Conservation (phyloP, 371 early-diverging fungal genomes). For the Quaeritorhiza haematococci region DNA sequence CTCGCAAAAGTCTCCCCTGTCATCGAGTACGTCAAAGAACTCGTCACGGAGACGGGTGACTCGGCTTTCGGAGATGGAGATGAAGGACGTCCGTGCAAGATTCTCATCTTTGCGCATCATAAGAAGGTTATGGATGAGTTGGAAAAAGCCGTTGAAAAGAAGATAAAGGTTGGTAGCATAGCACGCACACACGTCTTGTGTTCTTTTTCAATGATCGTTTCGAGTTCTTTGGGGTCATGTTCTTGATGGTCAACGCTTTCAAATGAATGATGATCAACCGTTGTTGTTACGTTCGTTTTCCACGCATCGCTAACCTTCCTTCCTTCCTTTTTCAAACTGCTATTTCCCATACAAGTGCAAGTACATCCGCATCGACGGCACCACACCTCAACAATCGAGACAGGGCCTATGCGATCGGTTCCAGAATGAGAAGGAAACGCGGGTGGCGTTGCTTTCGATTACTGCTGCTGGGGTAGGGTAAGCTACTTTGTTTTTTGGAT, state of each 20-base stretch:
- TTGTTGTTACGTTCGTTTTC: too few species aligned
- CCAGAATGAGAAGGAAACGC: conserved; percentile 34
- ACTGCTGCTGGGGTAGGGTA: conserved; percentile 54
- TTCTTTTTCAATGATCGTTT: too few species aligned
- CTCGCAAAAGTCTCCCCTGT: conserved; percentile 41
- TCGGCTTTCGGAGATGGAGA: too few species aligned
- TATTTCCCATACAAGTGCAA: conserved; percentile 15
- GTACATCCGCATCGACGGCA: conserved; percentile 61
- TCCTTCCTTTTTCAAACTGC: too few species aligned
- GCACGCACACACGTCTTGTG: not conserved
- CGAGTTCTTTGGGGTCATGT: too few species aligned
- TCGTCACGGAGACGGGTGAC: conserved; percentile 32
- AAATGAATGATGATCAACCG: too few species aligned
- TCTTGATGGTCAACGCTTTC: too few species aligned
- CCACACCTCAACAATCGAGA: conserved; percentile 25
- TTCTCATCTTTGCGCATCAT: conserved; percentile 63
- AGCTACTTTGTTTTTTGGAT: too few species aligned
- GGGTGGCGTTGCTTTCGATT: conserved; percentile 51
- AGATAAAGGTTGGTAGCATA: conserved; percentile 13
- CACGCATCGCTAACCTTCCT: not conserved
- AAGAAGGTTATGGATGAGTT: conserved; percentile 37
- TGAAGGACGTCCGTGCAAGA: too few species aligned
- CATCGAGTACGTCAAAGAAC: conserved; percentile 41
- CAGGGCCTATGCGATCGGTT: conserved; percentile 35
- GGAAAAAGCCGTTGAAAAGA: conserved; percentile 16